Evolutionary conservation across 2,329 filamentous ascomycete species (phyloP).

Genomic region (Fusarium xylarioides): DNA sequence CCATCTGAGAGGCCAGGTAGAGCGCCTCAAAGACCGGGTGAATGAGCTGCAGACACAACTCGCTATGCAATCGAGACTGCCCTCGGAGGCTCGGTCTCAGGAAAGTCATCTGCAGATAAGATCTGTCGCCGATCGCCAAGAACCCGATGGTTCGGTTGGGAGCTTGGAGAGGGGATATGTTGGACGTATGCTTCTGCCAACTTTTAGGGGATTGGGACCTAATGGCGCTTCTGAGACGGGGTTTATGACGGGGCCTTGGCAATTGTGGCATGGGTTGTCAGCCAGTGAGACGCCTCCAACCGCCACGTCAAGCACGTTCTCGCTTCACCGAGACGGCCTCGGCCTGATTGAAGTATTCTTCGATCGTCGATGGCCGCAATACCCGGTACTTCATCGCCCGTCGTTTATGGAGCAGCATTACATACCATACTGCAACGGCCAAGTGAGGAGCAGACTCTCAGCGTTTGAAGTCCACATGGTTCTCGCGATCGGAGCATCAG

Average conservation of each 20-base stretch:
- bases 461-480: constrained; percentile 38
- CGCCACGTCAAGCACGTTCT: constrained; percentile 1
- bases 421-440: constrained; percentile 19
- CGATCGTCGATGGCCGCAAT: constrained; percentile 36
- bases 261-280: constrained; percentile 33
- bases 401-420: constrained; percentile 37
- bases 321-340: constrained; percentile 26
- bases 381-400: constrained; percentile 33
- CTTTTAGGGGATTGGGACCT: constrained; percentile 10
- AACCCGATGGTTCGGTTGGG: constrained; percentile 12
- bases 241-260: constrained; percentile 36
- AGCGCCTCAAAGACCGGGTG: constrained; percentile 24
- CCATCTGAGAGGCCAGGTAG: constrained; percentile 27
- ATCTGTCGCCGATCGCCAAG: not conserved
- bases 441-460: constrained; percentile 9
- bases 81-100: not conserved
- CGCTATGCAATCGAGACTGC: not conserved
- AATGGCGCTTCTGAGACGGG: constrained; percentile 22
- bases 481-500: constrained; percentile 35
- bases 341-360: constrained; percentile 33
- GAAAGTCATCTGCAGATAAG: not conserved
- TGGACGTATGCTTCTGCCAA: constrained; percentile 35
- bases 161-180: constrained; percentile 26
- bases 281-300: constrained; percentile 25
- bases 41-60: constrained; percentile 26